phyloP scores from a whole-genome alignment of 495 filamentous ascomycete species.

The Parachaetomium inaequale region DNA sequence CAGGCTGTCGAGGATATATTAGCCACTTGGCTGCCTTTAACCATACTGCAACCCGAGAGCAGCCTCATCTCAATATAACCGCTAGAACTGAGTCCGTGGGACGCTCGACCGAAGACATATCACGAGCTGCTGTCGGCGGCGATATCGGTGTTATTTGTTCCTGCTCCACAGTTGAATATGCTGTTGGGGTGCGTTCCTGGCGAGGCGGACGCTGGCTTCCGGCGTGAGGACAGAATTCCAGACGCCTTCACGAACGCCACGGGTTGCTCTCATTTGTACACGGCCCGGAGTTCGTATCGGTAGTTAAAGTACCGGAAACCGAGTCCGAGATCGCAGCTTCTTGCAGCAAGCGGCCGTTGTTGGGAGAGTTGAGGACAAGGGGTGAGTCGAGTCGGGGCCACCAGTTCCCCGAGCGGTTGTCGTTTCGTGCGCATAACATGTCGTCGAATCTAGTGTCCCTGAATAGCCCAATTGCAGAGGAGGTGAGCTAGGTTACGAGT shows the following conservation, averaged over 20 bases:
- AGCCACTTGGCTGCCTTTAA: neutral
- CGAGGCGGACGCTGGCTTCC: neutral
- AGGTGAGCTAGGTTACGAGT: no score
- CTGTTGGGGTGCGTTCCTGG: neutral
- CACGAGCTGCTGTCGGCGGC: neutral
- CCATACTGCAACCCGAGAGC: conserved; percentile 1
- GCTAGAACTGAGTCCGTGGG: neutral
- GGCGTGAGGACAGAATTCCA: neutral
- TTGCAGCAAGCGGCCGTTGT: no score
- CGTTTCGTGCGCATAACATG: no score
- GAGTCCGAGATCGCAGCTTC: neutral
- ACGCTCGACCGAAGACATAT: neutral
- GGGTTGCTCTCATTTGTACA: neutral
- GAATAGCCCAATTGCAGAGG: no score
- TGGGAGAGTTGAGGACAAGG: no score
- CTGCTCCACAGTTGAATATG: neutral
- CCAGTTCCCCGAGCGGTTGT: no score
- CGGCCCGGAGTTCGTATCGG: neutral
- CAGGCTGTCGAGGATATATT: conserved; percentile 7
- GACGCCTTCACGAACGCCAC: neutral
- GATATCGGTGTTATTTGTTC: no score
- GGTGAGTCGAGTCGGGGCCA: no score
- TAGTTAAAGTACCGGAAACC: neutral
- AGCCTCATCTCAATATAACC: neutral
- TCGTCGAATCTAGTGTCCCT: no score